Evolutionary conservation across 495 filamentous ascomycete genomes (phyloP), one percentile per base, ranked within the genome.

Genomic region (Penicillium malachiteum): DNA sequence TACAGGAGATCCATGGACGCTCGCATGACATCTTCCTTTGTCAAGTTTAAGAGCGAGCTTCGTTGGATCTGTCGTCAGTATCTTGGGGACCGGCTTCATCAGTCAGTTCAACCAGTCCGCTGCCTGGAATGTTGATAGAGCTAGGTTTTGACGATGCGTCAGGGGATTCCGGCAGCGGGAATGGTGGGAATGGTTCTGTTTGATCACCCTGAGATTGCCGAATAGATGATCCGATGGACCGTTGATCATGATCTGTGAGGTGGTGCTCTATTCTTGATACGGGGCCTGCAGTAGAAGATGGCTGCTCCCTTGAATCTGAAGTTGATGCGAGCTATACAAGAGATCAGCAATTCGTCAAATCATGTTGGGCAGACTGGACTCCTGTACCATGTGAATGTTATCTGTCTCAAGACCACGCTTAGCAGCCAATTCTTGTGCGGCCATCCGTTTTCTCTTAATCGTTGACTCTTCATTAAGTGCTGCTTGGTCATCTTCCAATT

Each of bases 401-500:
- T 44, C 30, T 3, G 54, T 45, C 33, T 66, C 59, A 42, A 96
- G 70, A 2, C 93, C 92, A 33, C 85, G 81, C 55, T 84, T 79
- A 16, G 82, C 59, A 12, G 94, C 93, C 52, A 96, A 60, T 53
- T 82, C 80, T 18, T 81, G 81, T 1, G 93, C 93, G 30, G 86
- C 89, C 51, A 82, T 69, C 44, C 92, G 79, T 66, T 85, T 89
- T 50, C 79, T 79, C 66, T 86, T 79, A 42, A 96, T 74, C 45
- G 86, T 81, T 18, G 78, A 76, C 56, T 92, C 85, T 63, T 97
- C 91, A 67, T 91, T 80, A 37, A 72, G 66, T 56, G 79, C 81
- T 0, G 84, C 72, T 18, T 74, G 79, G 40, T 89, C 83, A 57
- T 97, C 92, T 68, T 97, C 91, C 44, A 79, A 76, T 60, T 87